Evolutionary conservation across 371 early-diverging fungal genomes (phyloP).

Genomic region (Haplosporangium sp.): DNA sequence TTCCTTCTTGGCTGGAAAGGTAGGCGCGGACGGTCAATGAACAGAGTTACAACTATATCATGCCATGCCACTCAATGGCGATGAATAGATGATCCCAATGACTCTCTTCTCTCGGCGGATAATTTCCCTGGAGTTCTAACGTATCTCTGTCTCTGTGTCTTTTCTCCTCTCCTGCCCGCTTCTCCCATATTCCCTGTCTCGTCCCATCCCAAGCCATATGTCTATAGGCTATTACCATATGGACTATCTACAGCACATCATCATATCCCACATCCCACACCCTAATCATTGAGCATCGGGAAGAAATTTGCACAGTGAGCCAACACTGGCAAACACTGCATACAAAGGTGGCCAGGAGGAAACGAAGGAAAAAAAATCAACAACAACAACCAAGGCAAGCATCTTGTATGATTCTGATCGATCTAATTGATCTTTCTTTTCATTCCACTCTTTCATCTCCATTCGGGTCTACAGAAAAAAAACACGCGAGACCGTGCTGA

Average conservation of each 20-base stretch:
- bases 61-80: not conserved
- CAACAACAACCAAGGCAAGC: not conserved
- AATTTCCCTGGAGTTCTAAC: not conserved
- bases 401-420: conserved; percentile 11
- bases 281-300: conserved; percentile 23
- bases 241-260: not conserved
- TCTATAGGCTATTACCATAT: too few relatives aligned
- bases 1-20: conserved; percentile 16
- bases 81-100: not conserved
- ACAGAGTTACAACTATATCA: conserved; percentile 3
- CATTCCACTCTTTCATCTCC: not conserved
- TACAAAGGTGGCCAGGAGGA: not conserved
- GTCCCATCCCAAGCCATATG: not conserved
- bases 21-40: conserved; percentile 1
- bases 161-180: conserved; percentile 1
- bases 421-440: conserved; percentile 14
- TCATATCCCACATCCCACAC: not conserved
- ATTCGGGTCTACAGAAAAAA: not conserved
- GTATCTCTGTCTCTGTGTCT: not conserved
- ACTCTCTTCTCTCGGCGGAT: not conserved
- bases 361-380: conserved; percentile 1
- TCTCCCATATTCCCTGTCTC: conserved; percentile 1
- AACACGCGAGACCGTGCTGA: not conserved
- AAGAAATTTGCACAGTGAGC: conserved; percentile 28
- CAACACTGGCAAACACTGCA: conserved; percentile 4